Evolutionary conservation across 1,139 yeast species (phyloP).

Genomic region (Geotrichum australiense): DNA sequence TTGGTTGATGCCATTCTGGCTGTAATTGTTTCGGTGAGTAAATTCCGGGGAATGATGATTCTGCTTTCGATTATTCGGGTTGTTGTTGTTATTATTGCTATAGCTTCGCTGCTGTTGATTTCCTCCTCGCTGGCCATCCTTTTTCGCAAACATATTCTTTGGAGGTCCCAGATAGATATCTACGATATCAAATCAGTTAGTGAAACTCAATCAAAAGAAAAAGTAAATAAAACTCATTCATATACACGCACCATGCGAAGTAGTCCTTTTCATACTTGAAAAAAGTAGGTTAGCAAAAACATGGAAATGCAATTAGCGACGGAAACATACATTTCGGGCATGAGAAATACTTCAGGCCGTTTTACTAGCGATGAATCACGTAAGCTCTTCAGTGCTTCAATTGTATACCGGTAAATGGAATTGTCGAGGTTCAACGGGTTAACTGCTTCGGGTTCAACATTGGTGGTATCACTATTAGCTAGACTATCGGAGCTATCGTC

Average conservation of each 20-base stretch:
- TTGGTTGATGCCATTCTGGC: conserved; percentile 1
- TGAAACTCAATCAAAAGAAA: not conserved
- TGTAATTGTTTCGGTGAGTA: conserved; percentile 5
- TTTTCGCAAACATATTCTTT: conserved; percentile 4
- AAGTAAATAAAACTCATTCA: not conserved
- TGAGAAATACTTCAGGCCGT: no score
- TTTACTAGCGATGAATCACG: conserved; percentile 14
- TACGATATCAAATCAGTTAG: not conserved
- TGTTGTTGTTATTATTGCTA: not conserved
- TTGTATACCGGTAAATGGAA: conserved; percentile 8
- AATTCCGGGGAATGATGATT: not conserved
- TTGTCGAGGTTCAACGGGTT: conserved; percentile 16
- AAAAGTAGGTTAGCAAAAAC: no score
- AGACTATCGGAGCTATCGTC: no score
- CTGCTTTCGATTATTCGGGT: conserved; percentile 1
- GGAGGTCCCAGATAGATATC: conserved; percentile 15
- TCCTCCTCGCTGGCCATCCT: not conserved
- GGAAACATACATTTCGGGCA: no score
- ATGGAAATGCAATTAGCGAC: no score
- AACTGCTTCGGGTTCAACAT: no score
- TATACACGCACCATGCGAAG: no score
- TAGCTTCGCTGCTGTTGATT: conserved; percentile 1
- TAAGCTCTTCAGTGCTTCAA: conserved; percentile 8
- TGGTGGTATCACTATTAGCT: no score
- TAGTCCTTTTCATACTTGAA: no score